phyloP scores from a whole-genome alignment of 208 protist species.

The Trypanosomatidae sp. region DNA sequence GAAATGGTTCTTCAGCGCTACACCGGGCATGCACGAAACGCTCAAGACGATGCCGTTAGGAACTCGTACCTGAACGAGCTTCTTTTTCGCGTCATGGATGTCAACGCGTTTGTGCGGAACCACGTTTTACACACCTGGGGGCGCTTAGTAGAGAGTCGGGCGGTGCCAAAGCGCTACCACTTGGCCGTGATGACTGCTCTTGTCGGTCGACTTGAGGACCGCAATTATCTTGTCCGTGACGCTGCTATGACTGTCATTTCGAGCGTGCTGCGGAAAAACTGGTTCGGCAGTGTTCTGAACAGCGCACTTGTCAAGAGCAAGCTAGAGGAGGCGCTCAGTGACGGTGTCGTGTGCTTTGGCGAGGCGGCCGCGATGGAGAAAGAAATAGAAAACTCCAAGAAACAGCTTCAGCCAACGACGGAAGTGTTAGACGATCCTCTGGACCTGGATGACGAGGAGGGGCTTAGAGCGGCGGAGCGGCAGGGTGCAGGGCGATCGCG shows the following conservation, averaged over 20 bases:
- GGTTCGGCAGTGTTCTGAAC: slow-evolving; percentile 85
- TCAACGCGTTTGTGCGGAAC: slow-evolving; percentile 88
- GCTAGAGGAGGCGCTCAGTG: slow-evolving; percentile 35
- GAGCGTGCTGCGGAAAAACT: slow-evolving; percentile 71
- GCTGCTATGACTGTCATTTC: slow-evolving; percentile 76
- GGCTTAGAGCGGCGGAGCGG: slow-evolving; percentile 6
- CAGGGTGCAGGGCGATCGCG: background rate
- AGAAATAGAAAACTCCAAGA: slow-evolving; percentile 29
- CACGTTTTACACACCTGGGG: slow-evolving; percentile 84
- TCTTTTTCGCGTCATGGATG: slow-evolving; percentile 85
- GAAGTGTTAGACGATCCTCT: slow-evolving; percentile 29
- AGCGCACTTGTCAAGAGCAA: slow-evolving; percentile 50
- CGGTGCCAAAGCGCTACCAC: slow-evolving; percentile 79
- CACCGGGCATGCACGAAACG: slow-evolving; percentile 45
- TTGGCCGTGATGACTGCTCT: slow-evolving; percentile 62
- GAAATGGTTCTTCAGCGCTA: slow-evolving; percentile 87
- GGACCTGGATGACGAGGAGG: slow-evolving; percentile 13
- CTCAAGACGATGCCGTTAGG: slow-evolving; percentile 41
- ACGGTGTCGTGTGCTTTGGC: slow-evolving; percentile 34
- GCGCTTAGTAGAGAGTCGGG: slow-evolving; percentile 62
- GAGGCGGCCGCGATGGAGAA: slow-evolving; percentile 26
- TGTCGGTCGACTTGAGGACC: slow-evolving; percentile 77
- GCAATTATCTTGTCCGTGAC: slow-evolving; percentile 87
- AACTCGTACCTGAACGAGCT: slow-evolving; percentile 80
- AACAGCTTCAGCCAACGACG: slow-evolving; percentile 45